These are phyloP conservation scores for Amaranthus palmeri DNA, from an alignment of 148 eudicot species.

Conservation along the genomic window DNA sequence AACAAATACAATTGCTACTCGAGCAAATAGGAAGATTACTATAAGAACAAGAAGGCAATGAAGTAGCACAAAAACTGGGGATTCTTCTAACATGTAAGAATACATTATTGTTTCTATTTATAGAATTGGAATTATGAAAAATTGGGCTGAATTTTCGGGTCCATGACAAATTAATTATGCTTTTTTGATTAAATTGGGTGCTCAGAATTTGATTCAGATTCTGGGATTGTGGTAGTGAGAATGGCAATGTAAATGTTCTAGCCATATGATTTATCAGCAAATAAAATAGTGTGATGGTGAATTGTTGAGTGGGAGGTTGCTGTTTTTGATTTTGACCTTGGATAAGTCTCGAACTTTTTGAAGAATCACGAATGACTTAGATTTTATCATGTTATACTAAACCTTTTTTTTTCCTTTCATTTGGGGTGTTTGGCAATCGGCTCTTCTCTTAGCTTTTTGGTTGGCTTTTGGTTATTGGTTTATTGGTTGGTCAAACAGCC, in stretches of 20 bases:
- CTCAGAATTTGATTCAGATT: conserved; percentile 15
- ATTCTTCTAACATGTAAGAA: conserved; percentile 20
- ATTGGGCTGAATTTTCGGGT: conserved; percentile 11
- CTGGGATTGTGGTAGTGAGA: conserved; percentile 8
- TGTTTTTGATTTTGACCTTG: not conserved
- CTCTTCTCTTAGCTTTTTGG: too few species aligned
- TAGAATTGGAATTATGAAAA: not conserved
- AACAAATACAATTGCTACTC: conserved; percentile 29
- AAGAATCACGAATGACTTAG: not conserved
- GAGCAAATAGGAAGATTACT: conserved; percentile 29
- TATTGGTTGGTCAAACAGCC: too few species aligned
- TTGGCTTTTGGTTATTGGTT: too few species aligned
- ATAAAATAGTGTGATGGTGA: not conserved
- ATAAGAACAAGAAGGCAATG: conserved; percentile 32
- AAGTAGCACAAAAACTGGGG: conserved; percentile 32
- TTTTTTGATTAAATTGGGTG: conserved; percentile 13
- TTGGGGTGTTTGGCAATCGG: too few species aligned
- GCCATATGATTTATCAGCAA: conserved; percentile 4
- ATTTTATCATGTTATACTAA: too few species aligned
- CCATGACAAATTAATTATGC: conserved; percentile 11
- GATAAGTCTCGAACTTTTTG: not conserved
- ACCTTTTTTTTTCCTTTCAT: too few species aligned
- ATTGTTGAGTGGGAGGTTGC: not conserved
- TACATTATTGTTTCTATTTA: not conserved
- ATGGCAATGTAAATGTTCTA: conserved; percentile 1